Evolutionary conservation across 2,329 filamentous ascomycete genomes (phyloP), one percentile per base, ranked within the genome.

Genomic region (Fusarium sp.): DNA sequence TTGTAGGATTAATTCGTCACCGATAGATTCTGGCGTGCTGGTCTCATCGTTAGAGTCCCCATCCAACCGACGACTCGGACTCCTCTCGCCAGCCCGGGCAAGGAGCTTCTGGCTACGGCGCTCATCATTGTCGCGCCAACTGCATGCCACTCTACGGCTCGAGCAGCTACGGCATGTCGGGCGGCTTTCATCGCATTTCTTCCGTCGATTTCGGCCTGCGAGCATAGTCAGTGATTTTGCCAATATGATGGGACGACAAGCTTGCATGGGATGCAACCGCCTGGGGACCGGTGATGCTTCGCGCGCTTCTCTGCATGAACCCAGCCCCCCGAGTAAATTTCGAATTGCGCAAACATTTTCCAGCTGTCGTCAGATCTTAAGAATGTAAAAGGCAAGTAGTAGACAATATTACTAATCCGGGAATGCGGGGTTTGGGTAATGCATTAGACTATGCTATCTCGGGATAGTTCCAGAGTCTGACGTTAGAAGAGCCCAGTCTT

Each of bases 71-170:
- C 8, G 33, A 22, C n/a, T 36, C 18, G 2, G 0, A 14, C 31
- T 8, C 13, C 6, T 11, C 33, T 15, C 49, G 2, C 17, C n/a
- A 20, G n/a, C 33, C 6, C 22, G 47, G 3, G 3, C 15, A 33
- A 2, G 0, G 11, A 33, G 22, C 22, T 52, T 52, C 4, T 26
- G 49, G 9, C 0, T 22, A 0, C 33, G 49, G 2, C 49, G 49
- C n/a, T 26, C n/a, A 6, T 8, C 2, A 12, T 2, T 22, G 6
- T 7, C 12, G 10, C 28, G 28, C 47, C 20, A 49, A 7, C 9
- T 33, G 9, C 28, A 33, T n/a, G 28, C 2, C 0, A 33, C 28
- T 33, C 22, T 4, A 18, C 47, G 47, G 7, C 20, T 31, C 9
- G 20, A 49, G 6, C 47, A 49, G 20, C 20, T 12, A 7, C 20